These are phyloP conservation scores for Scopulariopsis brevicaulis DNA, from an alignment of 2,329 filamentous ascomycete genomes.

Conservation along the genomic window DNA sequence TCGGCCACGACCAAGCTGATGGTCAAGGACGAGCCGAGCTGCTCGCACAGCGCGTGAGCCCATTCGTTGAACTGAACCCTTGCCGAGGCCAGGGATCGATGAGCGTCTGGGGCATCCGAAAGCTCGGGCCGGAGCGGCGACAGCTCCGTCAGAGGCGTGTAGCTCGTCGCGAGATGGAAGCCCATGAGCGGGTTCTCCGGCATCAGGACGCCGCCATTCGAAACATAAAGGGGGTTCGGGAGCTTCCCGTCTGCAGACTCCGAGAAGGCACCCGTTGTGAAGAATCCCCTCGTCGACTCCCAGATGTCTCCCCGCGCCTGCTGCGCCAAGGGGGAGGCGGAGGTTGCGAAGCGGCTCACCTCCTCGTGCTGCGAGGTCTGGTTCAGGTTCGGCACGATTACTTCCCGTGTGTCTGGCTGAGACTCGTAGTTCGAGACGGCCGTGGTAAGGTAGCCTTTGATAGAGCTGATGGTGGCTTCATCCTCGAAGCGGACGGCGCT, in stretches of 20 bases:
- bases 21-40: slow-evolving; percentile 15
- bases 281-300: neutral
- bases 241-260: neutral
- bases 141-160: slow-evolving; percentile 20
- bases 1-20: slow-evolving; percentile 37
- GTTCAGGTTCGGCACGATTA: neutral
- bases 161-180: slow-evolving; percentile 43
- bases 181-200: slow-evolving; percentile 33
- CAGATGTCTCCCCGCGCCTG: slow-evolving; percentile 2
- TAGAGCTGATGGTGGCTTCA: neutral
- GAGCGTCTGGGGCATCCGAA: slow-evolving; percentile 5
- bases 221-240: slow-evolving; percentile 1
- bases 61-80: slow-evolving; percentile 34
- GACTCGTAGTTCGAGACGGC: neutral
- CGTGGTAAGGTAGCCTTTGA: slow-evolving; percentile 3
- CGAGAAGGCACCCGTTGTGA: neutral
- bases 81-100: slow-evolving; percentile 20
- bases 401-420: neutral
- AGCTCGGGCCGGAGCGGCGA: slow-evolving; percentile 23
- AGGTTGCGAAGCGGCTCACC: neutral
- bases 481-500: neutral
- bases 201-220: neutral
- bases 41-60: slow-evolving; percentile 24
- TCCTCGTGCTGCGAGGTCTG: neutral
- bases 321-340: slow-evolving; percentile 1